These are phyloP conservation scores for Pyricularia pennisetigena DNA, from an alignment of 2,329 filamentous ascomycete species.

Conservation along the genomic window DNA sequence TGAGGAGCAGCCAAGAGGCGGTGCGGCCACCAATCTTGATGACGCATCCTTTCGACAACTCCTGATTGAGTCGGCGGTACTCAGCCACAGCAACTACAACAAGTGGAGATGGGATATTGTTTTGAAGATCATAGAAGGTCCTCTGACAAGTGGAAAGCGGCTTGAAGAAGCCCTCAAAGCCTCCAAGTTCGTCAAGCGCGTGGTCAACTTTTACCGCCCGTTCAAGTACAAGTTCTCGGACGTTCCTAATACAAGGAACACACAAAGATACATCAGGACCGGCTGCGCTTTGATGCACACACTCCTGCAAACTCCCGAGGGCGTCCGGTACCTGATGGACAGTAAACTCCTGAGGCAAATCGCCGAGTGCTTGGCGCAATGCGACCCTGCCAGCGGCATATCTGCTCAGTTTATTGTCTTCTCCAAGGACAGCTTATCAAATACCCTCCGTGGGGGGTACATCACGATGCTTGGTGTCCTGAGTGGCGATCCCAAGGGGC, in stretches of 20 bases:
- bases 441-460: conserved; percentile 86
- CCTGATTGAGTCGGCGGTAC: conserved; percentile 69
- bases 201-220: conserved; percentile 90
- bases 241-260: conserved; percentile 79
- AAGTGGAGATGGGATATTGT: conserved; percentile 99
- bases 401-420: conserved; percentile 85
- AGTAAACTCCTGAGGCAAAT: conserved; percentile 92
- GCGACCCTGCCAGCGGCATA: conserved; percentile 69
- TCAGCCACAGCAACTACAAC: conserved; percentile 79
- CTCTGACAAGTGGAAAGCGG: conserved; percentile 80
- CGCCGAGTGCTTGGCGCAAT: conserved; percentile 90
- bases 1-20: conserved; percentile 47
- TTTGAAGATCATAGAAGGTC: conserved; percentile 82
- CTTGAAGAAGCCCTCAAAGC: conserved; percentile 90
- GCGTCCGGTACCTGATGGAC: conserved; percentile 74
- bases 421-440: conserved; percentile 70
- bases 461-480: conserved; percentile 86
- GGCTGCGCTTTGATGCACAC: conserved; percentile 84
- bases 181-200: conserved; percentile 90
- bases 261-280: conserved; percentile 85
- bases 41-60: conserved; percentile 56
- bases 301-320: conserved; percentile 76
- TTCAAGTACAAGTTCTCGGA: conserved; percentile 96
- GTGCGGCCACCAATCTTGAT: conserved; percentile 39
- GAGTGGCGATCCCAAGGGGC: conserved; percentile 70